Percentiles rank a stretch among this genome's conserved stretches.
Evolutionary conservation across 2,329 filamentous ascomycete genomes (phyloP).

Genomic region (Ilyonectria robusta): DNA sequence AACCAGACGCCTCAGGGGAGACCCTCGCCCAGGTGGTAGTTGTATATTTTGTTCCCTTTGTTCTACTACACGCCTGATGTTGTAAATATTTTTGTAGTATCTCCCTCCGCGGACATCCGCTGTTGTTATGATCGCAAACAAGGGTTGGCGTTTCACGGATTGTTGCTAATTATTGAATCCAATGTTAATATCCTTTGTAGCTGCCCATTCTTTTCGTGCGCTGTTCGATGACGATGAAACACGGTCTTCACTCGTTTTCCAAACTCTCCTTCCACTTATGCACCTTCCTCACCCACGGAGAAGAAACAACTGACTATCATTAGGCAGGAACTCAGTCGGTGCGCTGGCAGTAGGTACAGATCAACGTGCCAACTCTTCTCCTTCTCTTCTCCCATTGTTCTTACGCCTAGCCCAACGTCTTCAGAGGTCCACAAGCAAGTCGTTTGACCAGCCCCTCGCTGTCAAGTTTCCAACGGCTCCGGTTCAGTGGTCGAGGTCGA

Average conservation of each 20-base stretch:
- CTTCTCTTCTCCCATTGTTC: not conserved
- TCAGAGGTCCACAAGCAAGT: not conserved
- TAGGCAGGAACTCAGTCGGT: not conserved
- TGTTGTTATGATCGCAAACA: slow-evolving; percentile 1
- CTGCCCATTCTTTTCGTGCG: no score
- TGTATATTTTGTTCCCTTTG: not conserved
- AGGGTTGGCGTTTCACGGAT: not conserved
- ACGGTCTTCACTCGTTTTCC: not conserved
- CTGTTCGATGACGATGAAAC: not conserved
- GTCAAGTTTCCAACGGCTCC: not conserved
- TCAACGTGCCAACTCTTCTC: not conserved
- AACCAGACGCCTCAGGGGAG: slow-evolving; percentile 58
- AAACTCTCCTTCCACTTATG: not conserved
- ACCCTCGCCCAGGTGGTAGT: slow-evolving; percentile 55
- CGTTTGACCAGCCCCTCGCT: not conserved
- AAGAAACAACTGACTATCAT: not conserved
- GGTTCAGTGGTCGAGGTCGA: not conserved
- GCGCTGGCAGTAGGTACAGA: no score
- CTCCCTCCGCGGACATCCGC: slow-evolving; percentile 9
- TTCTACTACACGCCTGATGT: slow-evolving; percentile 12
- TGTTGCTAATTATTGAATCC: not conserved
- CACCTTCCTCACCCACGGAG: not conserved
- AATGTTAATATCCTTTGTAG: not conserved
- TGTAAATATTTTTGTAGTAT: slow-evolving; percentile 19
- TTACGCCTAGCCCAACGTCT: not conserved